These are phyloP conservation scores for Talaromyces verruculosus DNA, from an alignment of 2,329 filamentous ascomycete genomes.

Conservation along the genomic window DNA sequence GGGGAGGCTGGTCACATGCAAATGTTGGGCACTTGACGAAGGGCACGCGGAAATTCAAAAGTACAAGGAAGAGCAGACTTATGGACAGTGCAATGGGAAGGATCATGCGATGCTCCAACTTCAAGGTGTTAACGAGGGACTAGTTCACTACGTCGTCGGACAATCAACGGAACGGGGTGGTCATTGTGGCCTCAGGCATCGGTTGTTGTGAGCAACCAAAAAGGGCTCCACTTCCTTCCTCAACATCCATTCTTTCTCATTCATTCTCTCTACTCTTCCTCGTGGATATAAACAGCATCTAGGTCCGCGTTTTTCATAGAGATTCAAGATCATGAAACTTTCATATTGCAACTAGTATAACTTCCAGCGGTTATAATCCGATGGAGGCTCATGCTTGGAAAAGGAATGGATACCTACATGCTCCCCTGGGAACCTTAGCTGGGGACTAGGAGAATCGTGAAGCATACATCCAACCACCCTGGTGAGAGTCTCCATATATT, in stretches of 20 bases:
- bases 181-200: conserved; percentile 6
- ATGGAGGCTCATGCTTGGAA: too few relatives aligned
- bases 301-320: neutral
- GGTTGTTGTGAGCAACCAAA: neutral
- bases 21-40: conserved; percentile 11
- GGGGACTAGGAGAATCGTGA: too few relatives aligned
- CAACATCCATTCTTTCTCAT: neutral
- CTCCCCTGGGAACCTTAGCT: too few relatives aligned
- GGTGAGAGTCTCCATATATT: too few relatives aligned
- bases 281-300: neutral
- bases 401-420: too few relatives aligned
- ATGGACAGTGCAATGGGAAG: neutral
- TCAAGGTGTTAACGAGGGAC: neutral
- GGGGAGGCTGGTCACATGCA: conserved; percentile 21
- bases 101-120: conserved; percentile 8
- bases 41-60: neutral
- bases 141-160: neutral
- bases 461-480: too few relatives aligned
- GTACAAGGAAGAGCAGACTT: neutral
- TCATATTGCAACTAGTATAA: too few relatives aligned
- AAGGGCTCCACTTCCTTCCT: neutral
- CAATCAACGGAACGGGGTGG: neutral
- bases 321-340: too few relatives aligned
- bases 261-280: neutral
- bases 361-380: too few relatives aligned